Base-by-base conservation (phyloP, 495 filamentous ascomycete genomes). In the Symbiotaphrina buchneri region DNA sequence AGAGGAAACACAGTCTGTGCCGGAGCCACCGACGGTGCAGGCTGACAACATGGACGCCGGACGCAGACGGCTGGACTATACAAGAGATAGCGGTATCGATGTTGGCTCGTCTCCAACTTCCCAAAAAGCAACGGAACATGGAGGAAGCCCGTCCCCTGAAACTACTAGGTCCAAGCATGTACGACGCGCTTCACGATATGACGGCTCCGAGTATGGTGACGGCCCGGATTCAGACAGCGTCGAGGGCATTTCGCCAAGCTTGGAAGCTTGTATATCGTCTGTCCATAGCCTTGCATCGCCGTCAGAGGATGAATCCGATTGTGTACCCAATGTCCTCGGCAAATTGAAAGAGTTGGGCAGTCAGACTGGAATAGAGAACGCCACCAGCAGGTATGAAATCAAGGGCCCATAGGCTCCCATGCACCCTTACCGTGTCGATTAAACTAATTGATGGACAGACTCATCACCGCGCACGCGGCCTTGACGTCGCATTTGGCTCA, bases 401-500 rank as follows among this genome's bases (percentile, higher is more conserved):
- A 4, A 3, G 4, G 11, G 16, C 5, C n/a, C 21, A 39, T 3
- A 31, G 19, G 1, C n/a, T 28, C 6, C 20, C 21, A 16, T 16
- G 8, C 18, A n/a, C 35, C 11, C 7, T 18, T 16, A 14, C 18
- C 17, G 3, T 6, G 10, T 28, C 21, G 6, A n/a, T 40, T 29
- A 11, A n/a, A n/a, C n/a, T n/a, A n/a, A n/a, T n/a, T n/a, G 15
- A 10, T 14, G 21, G 30, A 28, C 40, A 90, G 83, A 44, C 60
- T 93, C 35, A 81, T 83, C 42, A 90, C 82, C 17, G 78, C 82
- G 21, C 78, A 94, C 50, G 69, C 74, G 24, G 80, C 83, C 11
- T 61, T 94, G 21, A 71, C 78, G 31, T 73, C 75, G 20, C 79
- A 92, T 47, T 61, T 91, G 21, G 61, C 63, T n/a, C 71, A 87